Conservation (phyloP, 2,329 filamentous ascomycete species). For the Microdochium bolleyi region DNA sequence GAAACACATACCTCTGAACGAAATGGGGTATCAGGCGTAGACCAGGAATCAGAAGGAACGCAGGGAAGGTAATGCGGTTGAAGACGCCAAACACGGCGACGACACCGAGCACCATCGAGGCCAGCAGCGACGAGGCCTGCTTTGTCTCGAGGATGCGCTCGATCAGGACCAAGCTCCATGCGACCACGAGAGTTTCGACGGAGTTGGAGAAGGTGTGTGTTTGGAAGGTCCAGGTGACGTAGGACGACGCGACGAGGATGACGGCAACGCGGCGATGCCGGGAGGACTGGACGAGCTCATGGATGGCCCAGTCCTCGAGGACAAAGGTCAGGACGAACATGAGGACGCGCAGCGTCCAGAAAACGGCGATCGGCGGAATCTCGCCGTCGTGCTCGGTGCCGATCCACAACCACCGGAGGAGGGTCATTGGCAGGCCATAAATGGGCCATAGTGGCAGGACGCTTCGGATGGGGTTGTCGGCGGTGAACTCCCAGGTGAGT, state of each 20-base stretch:
- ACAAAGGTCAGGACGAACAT: conserved; percentile 97
- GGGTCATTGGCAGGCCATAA: conserved; percentile 88
- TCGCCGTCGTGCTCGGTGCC: conserved; percentile 70
- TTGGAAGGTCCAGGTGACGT: conserved; percentile 98
- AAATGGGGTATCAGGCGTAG: conserved; percentile 82
- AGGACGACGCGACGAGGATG: conserved; percentile 85
- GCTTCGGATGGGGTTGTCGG: conserved; percentile 81
- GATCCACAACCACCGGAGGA: conserved; percentile 87
- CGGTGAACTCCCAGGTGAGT: conserved; percentile 94
- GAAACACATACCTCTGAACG: conserved; percentile 57
- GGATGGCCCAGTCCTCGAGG: conserved; percentile 92
- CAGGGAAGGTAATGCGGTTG: conserved; percentile 95
- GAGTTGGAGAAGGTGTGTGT: conserved; percentile 98
- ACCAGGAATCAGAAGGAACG: conserved; percentile 79
- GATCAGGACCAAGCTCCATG: conserved; percentile 90
- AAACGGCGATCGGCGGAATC: conserved; percentile 77
- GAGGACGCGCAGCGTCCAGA: conserved; percentile 78
- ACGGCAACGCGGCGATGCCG: conserved; percentile 66
- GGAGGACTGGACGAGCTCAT: conserved; percentile 77
- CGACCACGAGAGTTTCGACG: conserved; percentile 84
- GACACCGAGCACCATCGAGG: conserved; percentile 71
- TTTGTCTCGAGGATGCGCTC: conserved; percentile 72
- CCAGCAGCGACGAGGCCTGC: conserved; percentile 68
- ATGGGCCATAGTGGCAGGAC: conserved; percentile 94
- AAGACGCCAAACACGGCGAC: conserved; percentile 82